Conservation (phyloP, 768 basidiomycete genomes). For the Collybiopsis luxurians region DNA sequence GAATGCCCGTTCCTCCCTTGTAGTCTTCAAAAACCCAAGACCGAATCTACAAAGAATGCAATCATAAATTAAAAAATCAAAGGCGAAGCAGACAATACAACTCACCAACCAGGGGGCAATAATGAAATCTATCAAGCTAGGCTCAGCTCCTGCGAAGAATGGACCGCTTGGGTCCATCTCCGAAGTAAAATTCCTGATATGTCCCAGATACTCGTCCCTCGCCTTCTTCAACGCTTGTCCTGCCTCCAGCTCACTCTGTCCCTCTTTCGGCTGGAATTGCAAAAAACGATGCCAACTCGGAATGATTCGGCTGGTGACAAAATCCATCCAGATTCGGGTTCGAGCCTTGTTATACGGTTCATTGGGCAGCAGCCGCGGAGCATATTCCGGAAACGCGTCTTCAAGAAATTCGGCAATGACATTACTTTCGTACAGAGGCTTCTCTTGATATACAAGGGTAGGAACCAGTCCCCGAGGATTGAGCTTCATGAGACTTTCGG, state of each 20-base stretch:
- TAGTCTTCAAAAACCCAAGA: constrained; percentile 18
- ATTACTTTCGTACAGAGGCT: constrained; percentile 62
- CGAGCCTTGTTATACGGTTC: constrained; percentile 52
- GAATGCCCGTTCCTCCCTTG: constrained; percentile 49
- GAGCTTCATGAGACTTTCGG: constrained; percentile 32
- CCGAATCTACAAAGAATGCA: not conserved
- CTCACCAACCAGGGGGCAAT: constrained; percentile 53
- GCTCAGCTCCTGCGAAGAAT: constrained; percentile 55
- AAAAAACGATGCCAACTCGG: constrained; percentile 51
- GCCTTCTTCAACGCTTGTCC: constrained; percentile 6
- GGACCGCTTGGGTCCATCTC: constrained; percentile 37
- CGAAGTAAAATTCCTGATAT: constrained; percentile 28
- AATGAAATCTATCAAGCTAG: constrained; percentile 50
- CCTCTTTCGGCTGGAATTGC: constrained; percentile 32
- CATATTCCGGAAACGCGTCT: constrained; percentile 47
- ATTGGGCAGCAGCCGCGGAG: constrained; percentile 46
- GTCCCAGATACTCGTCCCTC: constrained; percentile 26
- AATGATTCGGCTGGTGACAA: constrained; percentile 48
- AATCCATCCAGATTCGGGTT: constrained; percentile 57
- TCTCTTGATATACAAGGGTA: constrained; percentile 46
- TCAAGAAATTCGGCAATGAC: constrained; percentile 67
- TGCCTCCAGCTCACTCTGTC: constrained; percentile 18
- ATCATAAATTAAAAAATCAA: not conserved
- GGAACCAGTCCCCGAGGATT: constrained; percentile 75
- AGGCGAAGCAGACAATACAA: constrained; percentile 28